A percentile compares a stretch with the other conserved stretches of the same genome.
phyloP scores from a whole-genome alignment of 352 stramenopile species.

The Phytophthora tentaculata region DNA sequence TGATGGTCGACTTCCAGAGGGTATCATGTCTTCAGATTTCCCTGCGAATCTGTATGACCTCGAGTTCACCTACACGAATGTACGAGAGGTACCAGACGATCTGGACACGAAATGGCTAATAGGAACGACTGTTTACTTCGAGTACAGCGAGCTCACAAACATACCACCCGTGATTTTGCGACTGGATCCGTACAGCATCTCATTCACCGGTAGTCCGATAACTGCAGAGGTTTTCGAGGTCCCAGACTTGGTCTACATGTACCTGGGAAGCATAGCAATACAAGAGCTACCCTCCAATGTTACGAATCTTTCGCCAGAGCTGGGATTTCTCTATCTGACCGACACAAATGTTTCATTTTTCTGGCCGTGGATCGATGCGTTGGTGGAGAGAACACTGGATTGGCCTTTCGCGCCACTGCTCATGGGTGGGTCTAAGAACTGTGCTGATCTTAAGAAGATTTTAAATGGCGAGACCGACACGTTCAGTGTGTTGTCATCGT shows the following conservation, averaged over 20 bases:
- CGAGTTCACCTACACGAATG: constrained; percentile 38
- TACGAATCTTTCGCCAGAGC: too few species aligned
- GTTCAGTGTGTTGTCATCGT: too few species aligned
- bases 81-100: too few species aligned
- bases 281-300: too few species aligned
- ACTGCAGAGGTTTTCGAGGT: constrained; percentile 29
- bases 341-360: too few species aligned
- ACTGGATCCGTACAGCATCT: constrained; percentile 23
- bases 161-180: constrained; percentile 13
- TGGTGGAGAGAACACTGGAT: too few species aligned
- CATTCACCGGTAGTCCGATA: constrained; percentile 28
- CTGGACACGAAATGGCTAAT: constrained; percentile 43
- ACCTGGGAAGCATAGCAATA: constrained; percentile 25
- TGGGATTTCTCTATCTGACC: too few species aligned
- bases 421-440: too few species aligned
- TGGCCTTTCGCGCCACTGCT: too few species aligned
- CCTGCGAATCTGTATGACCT: constrained; percentile 35
- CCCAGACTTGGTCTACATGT: constrained; percentile 20
- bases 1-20: constrained; percentile 13
- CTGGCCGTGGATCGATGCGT: too few species aligned
- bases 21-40: constrained; percentile 21
- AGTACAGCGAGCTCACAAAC: constrained; percentile 25
- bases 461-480: too few species aligned
- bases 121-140: constrained; percentile 28
- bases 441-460: too few species aligned